phyloP scores from a whole-genome alignment of 257 asterid genomes.

The Thymus quinquecostatus region DNA sequence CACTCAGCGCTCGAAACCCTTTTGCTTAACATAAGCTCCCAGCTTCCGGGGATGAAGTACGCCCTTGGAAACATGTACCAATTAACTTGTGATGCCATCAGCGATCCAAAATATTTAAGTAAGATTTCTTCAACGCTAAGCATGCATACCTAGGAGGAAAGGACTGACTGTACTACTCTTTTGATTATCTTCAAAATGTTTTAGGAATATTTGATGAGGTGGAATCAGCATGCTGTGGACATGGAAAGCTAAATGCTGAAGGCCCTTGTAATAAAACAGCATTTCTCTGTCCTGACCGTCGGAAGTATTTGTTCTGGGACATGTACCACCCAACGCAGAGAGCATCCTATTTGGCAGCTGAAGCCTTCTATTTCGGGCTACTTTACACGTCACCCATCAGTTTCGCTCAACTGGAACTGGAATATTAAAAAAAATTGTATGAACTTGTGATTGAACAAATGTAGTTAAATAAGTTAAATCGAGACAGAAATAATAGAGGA shows the following conservation, averaged over 20 bases:
- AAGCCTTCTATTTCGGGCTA: constrained; percentile 26
- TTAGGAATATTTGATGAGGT: constrained; percentile 42
- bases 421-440: constrained; percentile 15
- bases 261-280: constrained; percentile 45
- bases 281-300: constrained; percentile 40
- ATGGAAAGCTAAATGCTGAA: constrained; percentile 41
- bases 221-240: constrained; percentile 60
- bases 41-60: constrained; percentile 43
- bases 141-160: neutral
- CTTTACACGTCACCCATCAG: constrained; percentile 37
- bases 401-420: constrained; percentile 36
- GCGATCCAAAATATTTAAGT: constrained; percentile 30
- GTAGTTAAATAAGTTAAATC: constrained; percentile 10
- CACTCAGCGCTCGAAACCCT: constrained; percentile 32
- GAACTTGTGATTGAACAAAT: neutral
- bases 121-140: neutral
- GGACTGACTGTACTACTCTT: neutral
- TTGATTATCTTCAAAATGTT: neutral
- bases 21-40: constrained; percentile 35
- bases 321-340: constrained; percentile 54
- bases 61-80: constrained; percentile 48
- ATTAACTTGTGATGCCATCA: constrained; percentile 46
- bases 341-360: constrained; percentile 49
- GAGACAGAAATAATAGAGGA: neutral
- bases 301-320: constrained; percentile 55